Evolutionary conservation across 1,284 basidiomycete species (phyloP).

Genomic region (Schizopora paradoxa): DNA sequence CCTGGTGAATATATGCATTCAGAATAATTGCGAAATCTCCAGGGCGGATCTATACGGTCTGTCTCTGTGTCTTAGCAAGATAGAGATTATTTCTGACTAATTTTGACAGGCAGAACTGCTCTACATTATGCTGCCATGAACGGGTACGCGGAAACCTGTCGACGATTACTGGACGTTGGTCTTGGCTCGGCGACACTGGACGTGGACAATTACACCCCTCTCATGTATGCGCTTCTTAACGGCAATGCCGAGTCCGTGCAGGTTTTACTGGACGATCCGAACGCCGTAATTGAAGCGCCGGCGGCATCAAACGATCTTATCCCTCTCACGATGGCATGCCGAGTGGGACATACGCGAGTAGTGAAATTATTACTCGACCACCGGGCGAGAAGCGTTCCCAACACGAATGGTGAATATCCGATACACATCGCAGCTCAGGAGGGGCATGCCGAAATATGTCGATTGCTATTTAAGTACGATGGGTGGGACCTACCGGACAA

Average conservation of each 20-base stretch:
- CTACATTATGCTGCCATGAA: conserved; percentile 97
- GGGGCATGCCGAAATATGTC: conserved; percentile 83
- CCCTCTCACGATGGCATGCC: conserved; percentile 88
- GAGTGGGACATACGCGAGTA: conserved; percentile 85
- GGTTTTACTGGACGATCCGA: conserved; percentile 67
- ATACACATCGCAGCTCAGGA: conserved; percentile 98
- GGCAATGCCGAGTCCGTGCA: conserved; percentile 81
- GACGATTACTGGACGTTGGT: conserved; percentile 66
- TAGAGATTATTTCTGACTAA: background rate
- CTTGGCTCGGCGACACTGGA: conserved; percentile 72
- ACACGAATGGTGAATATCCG: conserved; percentile 93
- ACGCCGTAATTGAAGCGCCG: conserved; percentile 53
- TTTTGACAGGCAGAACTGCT: conserved; percentile 55
- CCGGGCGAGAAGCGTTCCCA: conserved; percentile 76
- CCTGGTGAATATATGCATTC: conserved; percentile 82
- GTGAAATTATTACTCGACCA: conserved; percentile 73
- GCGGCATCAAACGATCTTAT: conserved; percentile 67
- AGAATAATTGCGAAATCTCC: conserved; percentile 61
- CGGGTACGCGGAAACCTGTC: conserved; percentile 77
- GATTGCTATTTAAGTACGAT: conserved; percentile 67
- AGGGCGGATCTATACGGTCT: conserved; percentile 83
- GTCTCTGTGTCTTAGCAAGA: background rate
- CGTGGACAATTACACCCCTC: conserved; percentile 90
- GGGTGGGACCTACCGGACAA: conserved; percentile 93
- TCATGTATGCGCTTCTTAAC: conserved; percentile 88